A percentile compares a stretch with the other conserved stretches of the same genome.
Conservation (phyloP, 2,329 filamentous ascomycete species). For the Grosmannia serpens region DNA sequence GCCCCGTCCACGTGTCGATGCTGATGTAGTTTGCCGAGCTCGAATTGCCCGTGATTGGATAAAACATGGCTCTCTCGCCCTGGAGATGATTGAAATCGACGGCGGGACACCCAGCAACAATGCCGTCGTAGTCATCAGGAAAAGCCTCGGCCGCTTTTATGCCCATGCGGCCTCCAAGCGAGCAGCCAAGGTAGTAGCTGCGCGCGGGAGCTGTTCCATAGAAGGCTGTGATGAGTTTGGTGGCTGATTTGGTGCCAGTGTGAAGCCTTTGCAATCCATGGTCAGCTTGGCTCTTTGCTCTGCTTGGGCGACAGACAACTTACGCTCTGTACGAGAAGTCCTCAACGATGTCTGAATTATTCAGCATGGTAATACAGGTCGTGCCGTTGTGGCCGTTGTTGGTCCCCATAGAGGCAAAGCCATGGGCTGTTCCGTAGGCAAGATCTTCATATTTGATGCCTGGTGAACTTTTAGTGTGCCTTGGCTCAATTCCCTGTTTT, state of each 20-base stretch:
- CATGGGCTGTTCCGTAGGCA: constrained; percentile 28
- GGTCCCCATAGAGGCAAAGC: constrained; percentile 35
- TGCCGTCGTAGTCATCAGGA: constrained; percentile 46
- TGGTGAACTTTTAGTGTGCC: not conserved
- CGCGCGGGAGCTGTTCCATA: constrained; percentile 28
- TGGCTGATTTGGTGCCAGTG: constrained; percentile 35
- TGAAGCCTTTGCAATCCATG: constrained; percentile 21
- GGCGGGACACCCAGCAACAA: constrained; percentile 37
- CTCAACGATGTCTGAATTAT: constrained; percentile 23
- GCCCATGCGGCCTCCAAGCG: constrained; percentile 47
- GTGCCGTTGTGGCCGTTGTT: constrained; percentile 41
- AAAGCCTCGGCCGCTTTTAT: constrained; percentile 40
- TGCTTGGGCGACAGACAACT: not conserved
- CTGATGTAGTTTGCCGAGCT: constrained; percentile 2
- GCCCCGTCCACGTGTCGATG: constrained; percentile 1
- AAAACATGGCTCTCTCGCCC: constrained; percentile 29
- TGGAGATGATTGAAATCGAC: constrained; percentile 23
- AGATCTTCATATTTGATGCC: constrained; percentile 34
- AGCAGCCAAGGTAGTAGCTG: constrained; percentile 47
- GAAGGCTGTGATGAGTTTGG: constrained; percentile 32
- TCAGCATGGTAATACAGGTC: constrained; percentile 18
- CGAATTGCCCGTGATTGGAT: constrained; percentile 24
- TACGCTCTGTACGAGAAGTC: constrained; percentile 25
- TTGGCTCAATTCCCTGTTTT: not conserved
- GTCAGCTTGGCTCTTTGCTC: not conserved